phyloP scores from a whole-genome alignment of 164 flowering plant species.

The Chloranthus sessilifolius region DNA sequence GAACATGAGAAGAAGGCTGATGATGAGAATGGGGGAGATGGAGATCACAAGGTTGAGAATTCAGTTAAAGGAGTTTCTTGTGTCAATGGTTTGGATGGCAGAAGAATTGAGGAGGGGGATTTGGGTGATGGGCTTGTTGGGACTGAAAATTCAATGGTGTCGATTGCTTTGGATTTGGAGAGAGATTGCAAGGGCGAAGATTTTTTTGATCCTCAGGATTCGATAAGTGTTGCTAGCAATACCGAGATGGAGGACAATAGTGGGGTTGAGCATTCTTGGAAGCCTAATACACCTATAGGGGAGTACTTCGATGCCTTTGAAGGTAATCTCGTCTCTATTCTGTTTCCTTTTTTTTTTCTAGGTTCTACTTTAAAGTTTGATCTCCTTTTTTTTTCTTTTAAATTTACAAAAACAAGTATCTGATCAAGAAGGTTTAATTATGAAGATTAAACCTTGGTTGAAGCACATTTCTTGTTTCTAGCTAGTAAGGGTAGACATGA shows the following conservation, averaged over 20 bases:
- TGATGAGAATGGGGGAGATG: background rate
- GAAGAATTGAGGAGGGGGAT: slow-evolving; percentile 8
- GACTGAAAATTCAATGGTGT: slow-evolving; percentile 16
- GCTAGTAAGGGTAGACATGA: too few species aligned
- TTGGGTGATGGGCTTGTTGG: slow-evolving; percentile 10
- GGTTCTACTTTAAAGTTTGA: too few species aligned
- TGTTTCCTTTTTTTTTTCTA: too few species aligned
- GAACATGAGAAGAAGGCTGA: slow-evolving; percentile 23
- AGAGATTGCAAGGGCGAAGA: slow-evolving; percentile 39
- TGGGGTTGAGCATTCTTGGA: slow-evolving; percentile 35
- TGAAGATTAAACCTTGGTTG: too few species aligned
- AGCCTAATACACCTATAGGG: slow-evolving; percentile 27
- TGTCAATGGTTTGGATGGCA: slow-evolving; percentile 21
- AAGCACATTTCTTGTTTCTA: too few species aligned
- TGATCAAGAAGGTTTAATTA: too few species aligned
- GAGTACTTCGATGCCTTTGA: slow-evolving; percentile 94
- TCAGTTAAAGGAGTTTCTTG: slow-evolving; percentile 12
- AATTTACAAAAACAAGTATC: too few species aligned
- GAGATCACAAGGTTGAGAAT: slow-evolving; percentile 8
- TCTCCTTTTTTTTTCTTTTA: too few species aligned
- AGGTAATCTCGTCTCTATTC: slow-evolving; percentile 65
- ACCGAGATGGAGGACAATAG: slow-evolving; percentile 44
- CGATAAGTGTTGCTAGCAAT: slow-evolving; percentile 49
- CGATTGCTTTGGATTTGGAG: slow-evolving; percentile 14
- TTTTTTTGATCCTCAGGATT: slow-evolving; percentile 67